Conservation (phyloP, 2,329 filamentous ascomycete genomes). For the Neoascochyta sp. region DNA sequence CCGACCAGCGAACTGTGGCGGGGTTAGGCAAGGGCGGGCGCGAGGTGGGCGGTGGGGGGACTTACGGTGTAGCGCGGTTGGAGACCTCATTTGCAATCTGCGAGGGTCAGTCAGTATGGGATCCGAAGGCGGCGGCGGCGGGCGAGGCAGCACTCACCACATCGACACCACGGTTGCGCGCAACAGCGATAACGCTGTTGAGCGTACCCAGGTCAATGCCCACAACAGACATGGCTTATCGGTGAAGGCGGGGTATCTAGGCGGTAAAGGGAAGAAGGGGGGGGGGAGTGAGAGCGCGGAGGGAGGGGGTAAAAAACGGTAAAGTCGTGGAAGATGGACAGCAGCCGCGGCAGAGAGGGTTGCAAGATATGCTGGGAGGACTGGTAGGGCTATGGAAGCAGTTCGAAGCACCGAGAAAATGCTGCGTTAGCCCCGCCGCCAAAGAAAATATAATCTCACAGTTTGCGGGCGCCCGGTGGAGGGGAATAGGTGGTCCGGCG, state of each 20-base stretch:
- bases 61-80: constrained; percentile 96
- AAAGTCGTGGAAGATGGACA: constrained; percentile 6
- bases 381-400: no score
- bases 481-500: no score
- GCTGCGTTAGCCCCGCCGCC: no score
- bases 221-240: constrained; percentile 57
- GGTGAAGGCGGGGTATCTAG: constrained; percentile 29
- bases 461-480: no score
- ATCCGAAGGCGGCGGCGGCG: not conserved
- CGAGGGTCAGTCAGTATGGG: constrained; percentile 29
- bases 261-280: constrained; percentile 6
- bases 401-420: constrained; percentile 6
- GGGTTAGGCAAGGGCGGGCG: constrained; percentile 10
- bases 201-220: constrained; percentile 94
- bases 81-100: constrained; percentile 99
- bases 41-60: constrained; percentile 30
- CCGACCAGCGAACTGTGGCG: constrained; percentile 71
- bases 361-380: no score
- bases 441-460: no score
- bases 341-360: no score
- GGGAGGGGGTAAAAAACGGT: constrained; percentile 9
- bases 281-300: constrained; percentile 9
- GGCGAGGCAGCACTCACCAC: constrained; percentile 65
- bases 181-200: constrained; percentile 96
- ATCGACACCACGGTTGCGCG: constrained; percentile 97